These are phyloP conservation scores for Ormosia semicastrata DNA, from an alignment of 306 rosid genomes.

Conservation along the genomic window DNA sequence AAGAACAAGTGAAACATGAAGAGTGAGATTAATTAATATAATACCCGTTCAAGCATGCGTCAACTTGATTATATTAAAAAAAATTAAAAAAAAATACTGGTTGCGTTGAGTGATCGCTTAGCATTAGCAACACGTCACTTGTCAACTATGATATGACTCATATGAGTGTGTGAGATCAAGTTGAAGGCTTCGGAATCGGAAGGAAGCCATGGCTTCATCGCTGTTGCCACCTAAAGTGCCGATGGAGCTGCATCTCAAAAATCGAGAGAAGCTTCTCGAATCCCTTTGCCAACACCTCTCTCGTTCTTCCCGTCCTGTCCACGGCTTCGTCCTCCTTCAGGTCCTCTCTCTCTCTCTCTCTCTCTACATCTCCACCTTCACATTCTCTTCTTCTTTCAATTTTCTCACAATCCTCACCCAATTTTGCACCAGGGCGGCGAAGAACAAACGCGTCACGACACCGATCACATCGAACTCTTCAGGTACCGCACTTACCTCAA, in stretches of 20 bases:
- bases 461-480: conserved; percentile 87
- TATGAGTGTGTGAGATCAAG: no score
- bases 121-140: no score
- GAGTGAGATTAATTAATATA: no score
- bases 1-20: no score
- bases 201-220: neutral
- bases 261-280: conserved; percentile 55
- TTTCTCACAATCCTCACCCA: neutral
- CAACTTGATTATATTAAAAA: no score
- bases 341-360: conserved; percentile 47
- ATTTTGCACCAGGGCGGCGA: conserved; percentile 64
- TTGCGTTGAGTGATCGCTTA: no score
- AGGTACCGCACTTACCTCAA: conserved; percentile 37
- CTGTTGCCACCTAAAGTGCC: conserved; percentile 58
- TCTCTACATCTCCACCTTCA: neutral
- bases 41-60: no score
- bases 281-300: conserved; percentile 61
- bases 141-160: no score
- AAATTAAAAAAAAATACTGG: no score
- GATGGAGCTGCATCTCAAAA: conserved; percentile 54
- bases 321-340: conserved; percentile 79
- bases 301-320: conserved; percentile 52
- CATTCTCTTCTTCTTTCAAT: neutral
- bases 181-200: no score
- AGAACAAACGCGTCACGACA: conserved; percentile 80